These are phyloP conservation scores for Hericium alpestre DNA, from an alignment of 768 basidiomycete genomes.

Conservation along the genomic window DNA sequence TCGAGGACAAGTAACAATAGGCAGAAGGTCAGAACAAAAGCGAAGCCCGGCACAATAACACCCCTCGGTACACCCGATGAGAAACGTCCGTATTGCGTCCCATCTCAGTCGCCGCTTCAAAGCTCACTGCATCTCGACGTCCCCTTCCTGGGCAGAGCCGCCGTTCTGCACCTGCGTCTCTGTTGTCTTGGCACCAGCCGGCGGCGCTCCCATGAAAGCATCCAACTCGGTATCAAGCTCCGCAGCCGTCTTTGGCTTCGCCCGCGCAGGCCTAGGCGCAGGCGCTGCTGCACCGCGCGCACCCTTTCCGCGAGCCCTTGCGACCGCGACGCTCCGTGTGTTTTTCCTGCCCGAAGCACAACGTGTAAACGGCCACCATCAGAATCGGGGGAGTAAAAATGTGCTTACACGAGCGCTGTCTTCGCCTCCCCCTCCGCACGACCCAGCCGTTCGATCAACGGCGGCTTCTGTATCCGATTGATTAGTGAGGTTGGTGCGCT, in stretches of 20 bases:
- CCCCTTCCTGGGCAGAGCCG: neutral
- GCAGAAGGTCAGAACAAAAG: no score
- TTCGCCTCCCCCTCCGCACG: conserved; percentile 28
- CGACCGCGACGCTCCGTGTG: neutral
- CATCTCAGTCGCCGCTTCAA: no score
- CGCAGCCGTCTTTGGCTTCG: conserved; percentile 64
- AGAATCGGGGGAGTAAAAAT: no score
- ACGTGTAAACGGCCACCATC: no score
- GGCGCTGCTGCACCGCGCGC: conserved; percentile 20
- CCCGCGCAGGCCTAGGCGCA: conserved; percentile 12
- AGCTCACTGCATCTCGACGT: conserved; percentile 3
- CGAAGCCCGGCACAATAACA: no score
- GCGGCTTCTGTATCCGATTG: conserved; percentile 65
- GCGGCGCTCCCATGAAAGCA: conserved; percentile 61
- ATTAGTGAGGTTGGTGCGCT: conserved; percentile 46
- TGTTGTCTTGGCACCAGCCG: conserved; percentile 10
- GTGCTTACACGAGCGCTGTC: conserved; percentile 7
- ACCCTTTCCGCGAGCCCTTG: conserved; percentile 22
- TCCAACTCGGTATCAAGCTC: conserved; percentile 87
- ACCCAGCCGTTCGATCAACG: conserved; percentile 56
- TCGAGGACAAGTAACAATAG: no score
- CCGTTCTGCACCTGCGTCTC: neutral
- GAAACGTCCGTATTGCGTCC: no score
- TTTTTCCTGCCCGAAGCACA: conserved; percentile 1
- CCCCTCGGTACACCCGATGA: no score